Base-by-base conservation (phyloP, 768 basidiomycete species). In the Strobilomyces echinocephalus region DNA sequence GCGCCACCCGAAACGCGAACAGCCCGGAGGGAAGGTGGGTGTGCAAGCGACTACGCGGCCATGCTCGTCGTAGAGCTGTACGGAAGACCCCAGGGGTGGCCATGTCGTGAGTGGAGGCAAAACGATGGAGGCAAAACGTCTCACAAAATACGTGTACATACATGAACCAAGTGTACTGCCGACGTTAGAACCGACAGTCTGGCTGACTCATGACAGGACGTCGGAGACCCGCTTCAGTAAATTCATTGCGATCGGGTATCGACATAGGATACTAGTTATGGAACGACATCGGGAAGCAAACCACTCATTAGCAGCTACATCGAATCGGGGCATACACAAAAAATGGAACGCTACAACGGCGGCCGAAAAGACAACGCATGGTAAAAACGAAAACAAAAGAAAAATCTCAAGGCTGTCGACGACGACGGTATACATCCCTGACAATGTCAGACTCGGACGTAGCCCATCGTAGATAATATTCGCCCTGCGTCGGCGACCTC, bases 391-490 rank as follows among this genome's bases (percentile, higher is more conserved):
- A 47, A 16, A 35, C 6, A 50, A 10, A 49, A 14, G 5, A 26
- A 21, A 4, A 41, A 8, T 9, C 10, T 7, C 4, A 36, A 26
- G 8, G 43, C 7, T 3, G 1, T 65, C 60, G 65, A 50, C 11
- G 65, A 50, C 11, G 36, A 30, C 8, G 57, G 50, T 65, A 61
- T 34, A 61, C 9, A 24, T 63, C 55, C 7, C 28, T 57, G 15
- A 36, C 3, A 28, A 68, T 50, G 20, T 68, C 63, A 18, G 51
- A 50, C 43, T 67, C 64, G 16, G 67, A 61, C 3, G 44, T 34
- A 15, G 64, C 62, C 64, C 66, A 71, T 57, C 68, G 50, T 30
- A 33, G 53, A 11, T 56, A 53, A 47, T 57, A 50, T n/a, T 39
- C 54, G 14, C 34, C 15, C 28, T 38, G 49, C 39, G 50, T 12